These are phyloP conservation scores for Cystofilobasidium macerans DNA, from an alignment of 768 basidiomycete species.

Conservation along the genomic window DNA sequence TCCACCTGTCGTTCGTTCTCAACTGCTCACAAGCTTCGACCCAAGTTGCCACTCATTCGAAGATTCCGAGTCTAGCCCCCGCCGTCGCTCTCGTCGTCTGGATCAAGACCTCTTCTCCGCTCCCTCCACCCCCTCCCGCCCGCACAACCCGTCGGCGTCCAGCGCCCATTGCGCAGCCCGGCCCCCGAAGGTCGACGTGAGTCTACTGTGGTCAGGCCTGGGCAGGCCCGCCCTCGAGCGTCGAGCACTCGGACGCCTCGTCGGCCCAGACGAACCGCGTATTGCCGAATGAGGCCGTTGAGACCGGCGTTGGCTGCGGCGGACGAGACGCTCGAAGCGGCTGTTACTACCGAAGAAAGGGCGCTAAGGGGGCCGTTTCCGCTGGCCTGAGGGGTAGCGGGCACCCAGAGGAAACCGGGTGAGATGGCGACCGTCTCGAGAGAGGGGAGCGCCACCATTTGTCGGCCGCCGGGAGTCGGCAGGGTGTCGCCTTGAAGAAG, in stretches of 20 bases:
- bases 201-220: conserved; percentile 13
- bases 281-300: conserved; percentile 32
- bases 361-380: neutral
- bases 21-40: too few relatives aligned
- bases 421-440: neutral
- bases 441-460: too few relatives aligned
- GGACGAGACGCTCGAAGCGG: conserved; percentile 31
- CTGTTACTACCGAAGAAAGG: conserved; percentile 30
- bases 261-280: conserved; percentile 26
- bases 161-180: neutral
- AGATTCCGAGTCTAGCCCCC: too few relatives aligned
- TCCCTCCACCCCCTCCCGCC: neutral
- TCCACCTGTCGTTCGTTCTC: too few relatives aligned
- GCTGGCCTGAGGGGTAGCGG: neutral
- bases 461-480: too few relatives aligned
- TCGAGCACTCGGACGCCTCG: conserved; percentile 32
- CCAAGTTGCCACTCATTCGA: too few relatives aligned
- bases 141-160: neutral
- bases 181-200: conserved; percentile 5
- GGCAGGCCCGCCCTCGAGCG: conserved; percentile 32
- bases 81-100: neutral
- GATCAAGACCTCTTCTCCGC: neutral
- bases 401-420: neutral
- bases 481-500: conserved; percentile 11
- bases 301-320: conserved; percentile 33